Evolutionary conservation across 108 stramenopile genomes (phyloP), one percentile per base, ranked within the genome.

Genomic region (Hondaea fermentalgiana): DNA sequence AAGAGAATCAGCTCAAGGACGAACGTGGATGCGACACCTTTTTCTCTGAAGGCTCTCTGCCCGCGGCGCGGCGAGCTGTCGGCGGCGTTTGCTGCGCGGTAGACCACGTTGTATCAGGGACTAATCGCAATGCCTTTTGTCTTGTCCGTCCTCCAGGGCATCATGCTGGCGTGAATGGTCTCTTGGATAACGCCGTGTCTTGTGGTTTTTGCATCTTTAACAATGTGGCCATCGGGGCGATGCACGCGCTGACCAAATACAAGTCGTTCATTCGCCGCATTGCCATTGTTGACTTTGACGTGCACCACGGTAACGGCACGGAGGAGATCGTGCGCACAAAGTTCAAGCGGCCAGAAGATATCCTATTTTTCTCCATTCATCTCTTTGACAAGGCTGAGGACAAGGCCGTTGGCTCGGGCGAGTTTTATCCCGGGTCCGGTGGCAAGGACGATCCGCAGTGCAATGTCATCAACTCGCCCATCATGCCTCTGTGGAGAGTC

Each of bases 151-250:
- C 99, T 28, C 99, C 99, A 4, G 99, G 99, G 51, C 99, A 99
- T 91, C 99, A 99, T 93, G 98, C 98, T 45, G 98, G 98, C 17
- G 96, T 97, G 25, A 60, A 95, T 14, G 99, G 99, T 55, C 59
- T 89, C 23, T 55, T 72, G 8, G 23, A 69, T 17, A 88, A 89
- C 59, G 43, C 59, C 44, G 90, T 95, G 28, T 95, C 95, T 5
- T 98, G 98, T 91, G 99, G 99, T 3, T 99, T 99, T 91, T 99
- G 98, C 91, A 95, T 99, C 14, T 92, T 99, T 72, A 99, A 99
- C 93, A 98, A 99, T 91, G 97, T 99, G 72, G 98, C 98, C 28
- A 96, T 99, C 90, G 98, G 95, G 35, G 99, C 99, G 59, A 96
- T 97, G 6, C 98, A 99, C 91, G 99, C 98, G 47, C 93, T 96